Base-by-base conservation (phyloP, 129 eudicot species). In the Arctium lappa region DNA sequence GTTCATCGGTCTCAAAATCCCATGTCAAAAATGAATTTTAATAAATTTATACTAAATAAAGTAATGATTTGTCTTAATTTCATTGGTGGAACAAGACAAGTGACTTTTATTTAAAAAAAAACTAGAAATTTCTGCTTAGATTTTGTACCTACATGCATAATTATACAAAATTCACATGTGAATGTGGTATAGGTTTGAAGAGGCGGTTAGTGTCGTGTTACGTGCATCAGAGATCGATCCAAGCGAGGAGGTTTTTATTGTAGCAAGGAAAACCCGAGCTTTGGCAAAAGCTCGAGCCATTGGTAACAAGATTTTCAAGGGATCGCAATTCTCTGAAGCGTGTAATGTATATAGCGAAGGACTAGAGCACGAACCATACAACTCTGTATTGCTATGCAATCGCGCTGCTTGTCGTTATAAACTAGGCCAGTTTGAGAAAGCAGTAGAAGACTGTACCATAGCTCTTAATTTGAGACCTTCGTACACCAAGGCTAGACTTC, bases 351-450 rank as follows among this genome's bases (percentile, higher is more conserved):
- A 92, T 72, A 88, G 87, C 9, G 90, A 87, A 84, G 98, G 97
- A 65, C 74, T 94, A 71, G 94, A 92, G 72, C 87, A 82, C 5
- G 97, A 92, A 31, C 89, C 93, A 0, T 75, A 84, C 76, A 94
- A 94, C 84, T 87, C 98, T 6, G 82, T 92, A 29, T 56, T 94
- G 83, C 71, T 92, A 80, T 91, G 94, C 86, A 94, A 94, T 68
- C 80, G 98, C 11, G 97, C 97, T 79, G 97, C 97, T 76, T 92
- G 98, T 77, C 85, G 92, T 32, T 86, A 83, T 60, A 92, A 92
- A 84, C 62, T 91, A 80, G 86, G 91, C n/a, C 93, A 85, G 60
- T 92, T 73, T 10, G 98, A 94, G 74, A 89, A 85, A 77, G 94
- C 96, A 9, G 82, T 88, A 0, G 96, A 94, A 74, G 97, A 92